These are phyloP conservation scores for Pleurostoma richardsiae DNA, from an alignment of 2,329 filamentous ascomycete genomes.

Conservation along the genomic window DNA sequence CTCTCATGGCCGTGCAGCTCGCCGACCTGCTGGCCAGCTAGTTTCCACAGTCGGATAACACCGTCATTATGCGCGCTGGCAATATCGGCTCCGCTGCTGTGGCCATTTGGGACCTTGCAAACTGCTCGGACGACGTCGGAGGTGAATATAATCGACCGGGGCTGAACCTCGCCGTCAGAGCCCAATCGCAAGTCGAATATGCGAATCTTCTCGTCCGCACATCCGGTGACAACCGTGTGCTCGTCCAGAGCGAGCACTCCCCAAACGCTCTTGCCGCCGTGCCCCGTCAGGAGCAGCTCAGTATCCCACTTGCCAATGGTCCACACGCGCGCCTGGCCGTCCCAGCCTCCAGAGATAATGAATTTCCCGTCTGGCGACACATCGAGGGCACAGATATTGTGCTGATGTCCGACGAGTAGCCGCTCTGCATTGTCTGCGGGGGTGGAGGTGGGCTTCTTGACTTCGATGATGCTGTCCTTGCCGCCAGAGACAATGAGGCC, in stretches of 20 bases:
- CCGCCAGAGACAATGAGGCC: conserved; percentile 85
- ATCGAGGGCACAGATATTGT: conserved; percentile 86
- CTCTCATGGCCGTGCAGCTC: conserved; percentile 86
- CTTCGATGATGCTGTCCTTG: conserved; percentile 89
- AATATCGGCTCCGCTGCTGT: conserved; percentile 83
- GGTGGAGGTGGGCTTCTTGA: conserved; percentile 64
- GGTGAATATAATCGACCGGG: conserved; percentile 54
- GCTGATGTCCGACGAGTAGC: conserved; percentile 76
- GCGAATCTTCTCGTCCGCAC: conserved; percentile 84
- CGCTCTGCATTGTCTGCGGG: conserved; percentile 76
- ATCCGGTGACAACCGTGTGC: conserved; percentile 80
- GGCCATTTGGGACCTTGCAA: conserved; percentile 68
- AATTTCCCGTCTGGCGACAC: conserved; percentile 66
- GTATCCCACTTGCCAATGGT: conserved; percentile 79
- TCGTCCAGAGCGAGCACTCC: conserved; percentile 81
- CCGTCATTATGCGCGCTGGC: conserved; percentile 94
- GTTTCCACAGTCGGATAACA: conserved; percentile 78
- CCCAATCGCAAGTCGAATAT: conserved; percentile 69
- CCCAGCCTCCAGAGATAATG: conserved; percentile 92
- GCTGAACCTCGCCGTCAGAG: conserved; percentile 48
- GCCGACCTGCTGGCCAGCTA: conserved; percentile 70
- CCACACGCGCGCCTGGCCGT: conserved; percentile 84
- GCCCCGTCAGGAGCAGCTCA: conserved; percentile 65
- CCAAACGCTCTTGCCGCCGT: conserved; percentile 76
- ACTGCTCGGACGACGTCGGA: conserved; percentile 85